These are phyloP conservation scores for Jatropha multifida DNA, from an alignment of 441 rosid genomes.

Conservation along the genomic window DNA sequence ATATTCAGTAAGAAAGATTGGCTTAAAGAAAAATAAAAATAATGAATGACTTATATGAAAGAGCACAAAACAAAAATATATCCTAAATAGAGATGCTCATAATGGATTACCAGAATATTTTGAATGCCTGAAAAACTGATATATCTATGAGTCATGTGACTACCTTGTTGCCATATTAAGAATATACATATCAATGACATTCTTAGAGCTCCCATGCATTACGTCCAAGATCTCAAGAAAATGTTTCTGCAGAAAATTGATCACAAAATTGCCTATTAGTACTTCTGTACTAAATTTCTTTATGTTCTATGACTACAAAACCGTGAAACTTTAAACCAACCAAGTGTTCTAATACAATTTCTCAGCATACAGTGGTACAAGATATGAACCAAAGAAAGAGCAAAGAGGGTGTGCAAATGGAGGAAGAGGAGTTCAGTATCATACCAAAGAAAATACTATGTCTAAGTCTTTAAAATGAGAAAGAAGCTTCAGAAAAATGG, in stretches of 20 bases:
- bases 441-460: conserved; percentile 68
- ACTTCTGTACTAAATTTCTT: conserved; percentile 1
- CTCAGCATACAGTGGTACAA: neutral
- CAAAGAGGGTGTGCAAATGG: neutral
- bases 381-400: neutral
- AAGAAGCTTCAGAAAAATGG: conserved; percentile 76
- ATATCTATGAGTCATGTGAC: neutral
- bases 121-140: neutral
- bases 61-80: conserved; percentile 9
- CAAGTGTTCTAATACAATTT: neutral
- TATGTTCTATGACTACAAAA: conserved; percentile 17
- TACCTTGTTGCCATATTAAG: conserved; percentile 76
- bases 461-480: conserved; percentile 64
- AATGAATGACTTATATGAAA: conserved; percentile 1
- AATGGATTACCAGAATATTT: neutral
- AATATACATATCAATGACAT: conserved; percentile 58
- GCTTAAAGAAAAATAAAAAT: neutral
- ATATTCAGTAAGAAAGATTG: conserved; percentile 7
- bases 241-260: conserved; percentile 51
- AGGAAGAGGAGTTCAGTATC: conserved; percentile 15
- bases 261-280: conserved; percentile 17
- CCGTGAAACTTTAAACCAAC: conserved; percentile 13
- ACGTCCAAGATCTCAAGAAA: conserved; percentile 79
- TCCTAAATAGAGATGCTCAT: conserved; percentile 2
- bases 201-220: conserved; percentile 63